phyloP scores from a whole-genome alignment of 164 flowering plant genomes.

The Vitis amurensis region DNA sequence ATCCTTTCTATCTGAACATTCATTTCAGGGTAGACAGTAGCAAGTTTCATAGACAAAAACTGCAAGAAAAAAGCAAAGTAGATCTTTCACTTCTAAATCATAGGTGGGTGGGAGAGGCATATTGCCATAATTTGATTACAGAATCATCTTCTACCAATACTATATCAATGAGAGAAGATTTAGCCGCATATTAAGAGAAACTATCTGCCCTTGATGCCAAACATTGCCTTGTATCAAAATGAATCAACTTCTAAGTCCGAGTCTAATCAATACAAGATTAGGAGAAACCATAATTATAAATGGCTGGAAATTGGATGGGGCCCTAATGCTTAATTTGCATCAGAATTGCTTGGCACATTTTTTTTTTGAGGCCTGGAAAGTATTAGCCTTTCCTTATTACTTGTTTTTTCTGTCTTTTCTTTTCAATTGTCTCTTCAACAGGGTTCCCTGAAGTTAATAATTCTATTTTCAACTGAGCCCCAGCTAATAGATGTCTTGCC shows the following conservation, averaged over 20 bases:
- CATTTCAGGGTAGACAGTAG: constrained; percentile 4
- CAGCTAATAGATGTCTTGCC: background rate
- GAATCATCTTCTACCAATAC: background rate
- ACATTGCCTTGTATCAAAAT: background rate
- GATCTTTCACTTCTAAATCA: background rate
- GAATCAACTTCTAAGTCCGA: background rate
- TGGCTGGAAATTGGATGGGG: too few relatives aligned
- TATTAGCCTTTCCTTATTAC: background rate
- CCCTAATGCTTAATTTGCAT: too few relatives aligned
- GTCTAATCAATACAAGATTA: too few relatives aligned
- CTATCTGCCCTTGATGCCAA: background rate
- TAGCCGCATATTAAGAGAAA: background rate
- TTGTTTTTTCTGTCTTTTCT: background rate
- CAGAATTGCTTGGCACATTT: too few relatives aligned
- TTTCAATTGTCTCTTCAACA: background rate
- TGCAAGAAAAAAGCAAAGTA: constrained; percentile 1
- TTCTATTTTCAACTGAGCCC: background rate
- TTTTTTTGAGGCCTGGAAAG: too few relatives aligned
- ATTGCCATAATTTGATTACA: background rate
- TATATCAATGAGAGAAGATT: background rate
- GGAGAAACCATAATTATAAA: too few relatives aligned
- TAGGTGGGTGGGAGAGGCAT: background rate
- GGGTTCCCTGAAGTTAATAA: background rate
- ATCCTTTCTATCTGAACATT: background rate
- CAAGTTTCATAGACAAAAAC: constrained; percentile 7